Evolutionary conservation across 2,329 filamentous ascomycete species (phyloP).

Genomic region (Monilinia vaccinii-corymbosi): DNA sequence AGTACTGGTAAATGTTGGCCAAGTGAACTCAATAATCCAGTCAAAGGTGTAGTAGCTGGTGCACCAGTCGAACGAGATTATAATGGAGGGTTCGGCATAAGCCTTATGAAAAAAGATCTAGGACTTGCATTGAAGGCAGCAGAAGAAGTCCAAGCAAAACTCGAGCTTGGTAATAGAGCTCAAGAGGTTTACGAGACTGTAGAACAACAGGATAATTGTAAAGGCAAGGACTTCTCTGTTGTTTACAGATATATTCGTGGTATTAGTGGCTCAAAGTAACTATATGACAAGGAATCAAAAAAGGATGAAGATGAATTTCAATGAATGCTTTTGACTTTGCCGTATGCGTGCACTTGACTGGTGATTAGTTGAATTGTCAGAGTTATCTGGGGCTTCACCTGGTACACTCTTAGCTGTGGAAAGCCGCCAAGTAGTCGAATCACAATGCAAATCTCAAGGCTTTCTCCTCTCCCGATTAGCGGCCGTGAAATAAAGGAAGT

Average conservation of each 20-base stretch:
- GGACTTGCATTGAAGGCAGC: slow-evolving; percentile 65
- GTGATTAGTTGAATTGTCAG: not conserved
- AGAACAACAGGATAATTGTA: slow-evolving; percentile 50
- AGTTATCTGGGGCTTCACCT: too few species aligned
- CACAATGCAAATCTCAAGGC: not conserved
- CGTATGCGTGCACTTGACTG: not conserved
- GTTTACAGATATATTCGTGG: slow-evolving; percentile 62
- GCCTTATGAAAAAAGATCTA: slow-evolving; percentile 74
- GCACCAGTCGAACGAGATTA: slow-evolving; percentile 72
- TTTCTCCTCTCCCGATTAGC: not conserved
- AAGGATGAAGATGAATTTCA: not conserved
- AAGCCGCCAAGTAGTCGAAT: not conserved
- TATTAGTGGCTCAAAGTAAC: slow-evolving; percentile 36
- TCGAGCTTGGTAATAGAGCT: slow-evolving; percentile 56
- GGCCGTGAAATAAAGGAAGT: not conserved
- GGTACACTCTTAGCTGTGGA: not conserved
- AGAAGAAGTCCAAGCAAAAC: slow-evolving; percentile 52
- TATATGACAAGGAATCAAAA: not conserved
- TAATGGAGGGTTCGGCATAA: slow-evolving; percentile 65
- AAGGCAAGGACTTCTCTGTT: slow-evolving; percentile 71
- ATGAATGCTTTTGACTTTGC: not conserved
- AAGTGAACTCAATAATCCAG: slow-evolving; percentile 90
- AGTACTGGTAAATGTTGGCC: slow-evolving; percentile 96
- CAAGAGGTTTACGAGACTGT: slow-evolving; percentile 59
- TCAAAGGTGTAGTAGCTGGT: slow-evolving; percentile 69